Evolutionary conservation across 2,329 filamentous ascomycete species (phyloP), one percentile per base, ranked within the genome.

Genomic region (Coniochaeta sp.): DNA sequence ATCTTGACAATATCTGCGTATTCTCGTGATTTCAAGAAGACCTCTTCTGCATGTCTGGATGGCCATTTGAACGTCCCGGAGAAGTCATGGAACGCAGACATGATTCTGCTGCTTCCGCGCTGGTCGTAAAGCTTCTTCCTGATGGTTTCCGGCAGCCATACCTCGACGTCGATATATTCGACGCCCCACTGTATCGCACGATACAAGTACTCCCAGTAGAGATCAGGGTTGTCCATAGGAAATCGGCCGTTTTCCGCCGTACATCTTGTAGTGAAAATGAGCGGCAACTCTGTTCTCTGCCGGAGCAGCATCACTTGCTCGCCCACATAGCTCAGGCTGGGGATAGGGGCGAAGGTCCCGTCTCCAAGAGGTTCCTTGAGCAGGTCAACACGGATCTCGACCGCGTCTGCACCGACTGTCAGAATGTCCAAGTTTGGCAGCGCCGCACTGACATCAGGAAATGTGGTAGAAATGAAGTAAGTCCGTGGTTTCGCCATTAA

Each of bases 71-170:
- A 93, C 0, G 80, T 87, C 1, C 90, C 89, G 0, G 90, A 92
- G 69, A 93, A 93, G 75, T 95, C 91, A 71, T 96, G 91, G 68
- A 93, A 95, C 14, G 91, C 91, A n/a, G 90, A 93, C 78, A 96
- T 92, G 73, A 96, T 91, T 65, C 88, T 89, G 68, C 89, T 93
- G 73, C 86, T 89, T 1, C 90, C 90, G 65, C 88, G 88, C 59
- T 84, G 81, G 65, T 89, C 83, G 59, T 85, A 88, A 11, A 96
- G 74, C 62, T 78, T 81, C 63, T 80, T 80, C 63, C 91, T 81
- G 60, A 96, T 90, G 7, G 84, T 78, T 70, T 93, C 90, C 1
- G 91, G 91, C 40, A 96, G 81, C 89, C 91, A 95, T 43, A 96
- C 76, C 76, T 96, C 91, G 58, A 96, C 90, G 68, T 96, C 91